Evolutionary conservation across 805 yeast species (phyloP).

Genomic region (Suhomyces sp.): DNA sequence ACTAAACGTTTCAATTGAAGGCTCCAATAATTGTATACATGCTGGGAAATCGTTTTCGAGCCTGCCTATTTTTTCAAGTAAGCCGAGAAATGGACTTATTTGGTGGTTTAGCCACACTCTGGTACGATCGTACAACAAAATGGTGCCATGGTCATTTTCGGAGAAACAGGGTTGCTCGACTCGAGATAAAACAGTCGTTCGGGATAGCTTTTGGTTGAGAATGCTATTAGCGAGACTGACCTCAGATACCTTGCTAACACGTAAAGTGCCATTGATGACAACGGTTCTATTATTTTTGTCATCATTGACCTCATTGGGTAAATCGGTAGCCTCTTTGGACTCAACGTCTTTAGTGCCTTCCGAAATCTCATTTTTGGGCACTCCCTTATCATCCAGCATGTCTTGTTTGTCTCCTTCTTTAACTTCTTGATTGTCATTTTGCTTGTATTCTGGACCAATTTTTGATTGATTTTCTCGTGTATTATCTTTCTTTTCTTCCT

Average conservation of each 20-base stretch:
- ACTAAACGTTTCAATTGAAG: not conserved
- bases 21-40: not conserved
- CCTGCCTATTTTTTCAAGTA: not conserved
- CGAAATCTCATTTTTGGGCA: not conserved
- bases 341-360: not conserved
- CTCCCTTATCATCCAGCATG: not conserved
- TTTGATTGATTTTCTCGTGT: not conserved
- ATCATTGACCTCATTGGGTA: too few species aligned
- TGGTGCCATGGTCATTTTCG: constrained; percentile 3
- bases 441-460: not conserved
- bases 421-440: not conserved
- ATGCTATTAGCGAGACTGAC: not conserved
- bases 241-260: constrained; percentile 1
- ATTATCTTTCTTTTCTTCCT: not conserved
- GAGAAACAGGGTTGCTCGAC: not conserved
- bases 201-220: not conserved
- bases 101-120: constrained; percentile 11
- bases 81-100: not conserved
- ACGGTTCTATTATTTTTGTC: not conserved
- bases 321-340: not conserved
- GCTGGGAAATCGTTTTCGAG: not conserved
- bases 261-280: not conserved
- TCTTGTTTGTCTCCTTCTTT: not conserved
- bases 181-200: not conserved
- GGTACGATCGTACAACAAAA: constrained; percentile 3